Evolutionary conservation across 345 rosid species (phyloP).

Genomic region (Populus nigra): DNA sequence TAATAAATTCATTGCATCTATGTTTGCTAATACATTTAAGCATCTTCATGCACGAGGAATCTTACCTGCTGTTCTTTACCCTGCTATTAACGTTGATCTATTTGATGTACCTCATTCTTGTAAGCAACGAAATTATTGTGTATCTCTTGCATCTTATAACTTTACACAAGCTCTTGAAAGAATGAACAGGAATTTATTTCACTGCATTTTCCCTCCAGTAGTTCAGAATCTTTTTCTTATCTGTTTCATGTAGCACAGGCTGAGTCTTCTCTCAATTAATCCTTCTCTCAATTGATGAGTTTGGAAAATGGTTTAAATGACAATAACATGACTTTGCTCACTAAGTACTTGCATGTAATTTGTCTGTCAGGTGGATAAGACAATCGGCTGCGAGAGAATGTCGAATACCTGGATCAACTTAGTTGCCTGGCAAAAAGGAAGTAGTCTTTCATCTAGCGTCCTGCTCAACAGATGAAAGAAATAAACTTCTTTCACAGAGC

Average conservation of each 20-base stretch:
- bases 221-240: background rate
- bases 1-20: conserved; percentile 80
- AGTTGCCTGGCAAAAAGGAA: conserved; percentile 61
- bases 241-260: conserved; percentile 8
- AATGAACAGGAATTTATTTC: background rate
- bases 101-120: conserved; percentile 53
- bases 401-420: conserved; percentile 77
- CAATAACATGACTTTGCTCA: background rate
- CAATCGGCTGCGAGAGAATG: conserved; percentile 71
- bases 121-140: conserved; percentile 48
- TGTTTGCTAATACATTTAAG: conserved; percentile 84
- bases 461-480: conserved; percentile 84
- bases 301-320: background rate
- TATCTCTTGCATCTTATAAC: conserved; percentile 32
- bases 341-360: background rate
- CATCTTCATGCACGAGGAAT: conserved; percentile 65
- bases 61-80: conserved; percentile 80
- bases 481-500: conserved; percentile 69
- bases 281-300: background rate
- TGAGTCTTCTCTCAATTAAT: background rate
- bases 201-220: background rate
- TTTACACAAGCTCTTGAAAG: conserved; percentile 7
- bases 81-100: conserved; percentile 82
- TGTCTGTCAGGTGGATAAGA: conserved; percentile 72
- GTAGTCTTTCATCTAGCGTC: conserved; percentile 61